These are phyloP conservation scores for Aspergillus sp. DNA, from an alignment of 2,329 filamentous ascomycete genomes.

Conservation along the genomic window DNA sequence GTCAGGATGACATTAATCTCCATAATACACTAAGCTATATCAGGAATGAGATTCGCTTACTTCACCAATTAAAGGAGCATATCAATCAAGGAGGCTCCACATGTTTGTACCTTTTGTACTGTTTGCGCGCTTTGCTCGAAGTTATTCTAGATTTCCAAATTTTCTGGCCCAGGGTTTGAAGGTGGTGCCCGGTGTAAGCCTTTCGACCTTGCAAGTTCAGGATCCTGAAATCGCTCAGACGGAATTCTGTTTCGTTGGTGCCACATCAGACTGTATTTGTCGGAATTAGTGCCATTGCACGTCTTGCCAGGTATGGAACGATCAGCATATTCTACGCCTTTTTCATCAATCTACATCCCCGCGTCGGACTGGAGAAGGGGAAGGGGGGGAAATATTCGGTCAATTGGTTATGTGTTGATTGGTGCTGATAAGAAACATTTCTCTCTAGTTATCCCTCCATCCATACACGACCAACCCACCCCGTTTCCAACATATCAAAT, in stretches of 20 bases:
- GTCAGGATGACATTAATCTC: neutral
- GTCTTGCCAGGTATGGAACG: neutral
- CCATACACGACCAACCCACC: neutral
- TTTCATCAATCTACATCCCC: neutral
- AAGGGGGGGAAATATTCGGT: neutral
- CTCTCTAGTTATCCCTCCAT: neutral
- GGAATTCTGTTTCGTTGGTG: neutral
- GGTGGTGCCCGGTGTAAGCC: neutral
- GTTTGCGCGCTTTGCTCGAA: conserved; percentile 15
- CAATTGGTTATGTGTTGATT: neutral
- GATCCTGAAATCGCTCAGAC: neutral
- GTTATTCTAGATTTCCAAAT: conserved; percentile 13
- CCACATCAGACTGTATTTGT: neutral
- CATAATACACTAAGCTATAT: neutral
- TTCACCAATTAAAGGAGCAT: conserved; percentile 5
- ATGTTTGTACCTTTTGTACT: conserved; percentile 16
- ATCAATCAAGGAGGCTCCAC: neutral
- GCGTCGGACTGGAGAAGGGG: neutral
- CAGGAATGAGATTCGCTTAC: conserved; percentile 36
- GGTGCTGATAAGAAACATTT: neutral
- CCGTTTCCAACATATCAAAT: neutral
- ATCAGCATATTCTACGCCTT: neutral
- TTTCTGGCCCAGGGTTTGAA: conserved; percentile 11
- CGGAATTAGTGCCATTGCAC: neutral
- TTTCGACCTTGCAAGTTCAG: neutral